phyloP scores from a whole-genome alignment of 768 basidiomycete genomes.

The Boletus huronensis region DNA sequence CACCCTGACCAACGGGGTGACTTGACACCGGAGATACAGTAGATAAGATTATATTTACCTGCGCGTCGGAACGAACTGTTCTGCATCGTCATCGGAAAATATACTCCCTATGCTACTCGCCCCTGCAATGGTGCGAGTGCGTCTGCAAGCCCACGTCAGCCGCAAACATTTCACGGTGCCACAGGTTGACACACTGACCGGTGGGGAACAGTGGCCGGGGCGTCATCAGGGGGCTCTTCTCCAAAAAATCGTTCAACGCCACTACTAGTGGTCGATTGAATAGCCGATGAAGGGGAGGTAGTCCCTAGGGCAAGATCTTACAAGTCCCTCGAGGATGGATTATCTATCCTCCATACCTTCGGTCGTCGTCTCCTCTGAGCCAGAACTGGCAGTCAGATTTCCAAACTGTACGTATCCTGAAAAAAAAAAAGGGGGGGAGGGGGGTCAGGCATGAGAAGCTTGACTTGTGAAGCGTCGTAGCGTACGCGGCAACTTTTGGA shows the following conservation, averaged over 20 bases:
- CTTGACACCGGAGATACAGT: background rate
- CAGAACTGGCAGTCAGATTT: conserved; percentile 33
- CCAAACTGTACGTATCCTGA: conserved; percentile 73
- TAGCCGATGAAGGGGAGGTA: conserved; percentile 4
- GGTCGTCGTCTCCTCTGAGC: conserved; percentile 27
- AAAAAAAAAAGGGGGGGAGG: too few relatives aligned
- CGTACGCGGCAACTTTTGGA: conserved; percentile 72
- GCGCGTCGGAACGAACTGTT: conserved; percentile 66
- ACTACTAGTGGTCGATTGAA: background rate
- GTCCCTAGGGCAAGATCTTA: conserved; percentile 1
- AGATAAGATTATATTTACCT: conserved; percentile 38
- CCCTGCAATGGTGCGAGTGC: conserved; percentile 33
- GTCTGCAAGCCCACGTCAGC: conserved; percentile 24
- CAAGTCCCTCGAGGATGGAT: background rate
- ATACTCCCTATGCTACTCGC: conserved; percentile 33
- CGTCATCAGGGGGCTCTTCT: conserved; percentile 52
- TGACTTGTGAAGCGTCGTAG: background rate
- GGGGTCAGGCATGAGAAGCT: background rate
- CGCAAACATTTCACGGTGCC: background rate
- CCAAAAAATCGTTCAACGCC: conserved; percentile 12
- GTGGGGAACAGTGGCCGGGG: conserved; percentile 54
- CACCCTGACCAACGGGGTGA: conserved; percentile 40
- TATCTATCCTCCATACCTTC: conserved; percentile 7
- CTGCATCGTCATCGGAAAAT: conserved; percentile 42
- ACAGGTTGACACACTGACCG: conserved; percentile 23